phyloP scores from a whole-genome alignment of 495 filamentous ascomycete genomes.

The Neurospora tetraspora region DNA sequence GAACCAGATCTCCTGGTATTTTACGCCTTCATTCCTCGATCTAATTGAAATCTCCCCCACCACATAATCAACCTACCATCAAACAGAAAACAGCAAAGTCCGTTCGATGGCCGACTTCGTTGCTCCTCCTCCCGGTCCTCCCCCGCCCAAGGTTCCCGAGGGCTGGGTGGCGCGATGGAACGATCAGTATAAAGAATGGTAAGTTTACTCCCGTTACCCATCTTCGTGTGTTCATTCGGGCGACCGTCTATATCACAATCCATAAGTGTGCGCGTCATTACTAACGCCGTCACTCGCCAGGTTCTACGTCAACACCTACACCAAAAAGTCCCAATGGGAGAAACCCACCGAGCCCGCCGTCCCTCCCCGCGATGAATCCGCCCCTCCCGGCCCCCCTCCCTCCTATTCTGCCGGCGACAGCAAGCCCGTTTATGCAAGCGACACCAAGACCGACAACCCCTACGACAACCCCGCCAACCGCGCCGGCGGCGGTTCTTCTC shows the following conservation, averaged over 20 bases:
- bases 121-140: conserved; percentile 63
- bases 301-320: conserved; percentile 84
- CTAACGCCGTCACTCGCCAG: conserved; percentile 25
- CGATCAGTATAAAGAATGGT: conserved; percentile 71
- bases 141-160: conserved; percentile 76
- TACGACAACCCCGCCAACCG: conserved; percentile 35
- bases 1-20: neutral
- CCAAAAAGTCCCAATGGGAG: conserved; percentile 83
- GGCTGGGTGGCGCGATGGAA: conserved; percentile 82
- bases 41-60: neutral
- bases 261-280: neutral
- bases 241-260: neutral
- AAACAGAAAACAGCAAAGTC: neutral
- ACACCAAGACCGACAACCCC: conserved; percentile 53
- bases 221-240: neutral
- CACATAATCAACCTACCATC: neutral
- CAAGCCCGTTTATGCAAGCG: conserved; percentile 27
- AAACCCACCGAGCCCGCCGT: conserved; percentile 54
- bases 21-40: neutral
- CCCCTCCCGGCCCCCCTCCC: conserved; percentile 50
- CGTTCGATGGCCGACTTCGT: conserved; percentile 46
- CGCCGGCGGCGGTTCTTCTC: neutral
- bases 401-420: conserved; percentile 44
- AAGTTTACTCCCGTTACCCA: conserved; percentile 10
- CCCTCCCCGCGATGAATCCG: conserved; percentile 27